phyloP scores from a whole-genome alignment of 2,329 filamentous ascomycete species.

The Claviceps monticola region DNA sequence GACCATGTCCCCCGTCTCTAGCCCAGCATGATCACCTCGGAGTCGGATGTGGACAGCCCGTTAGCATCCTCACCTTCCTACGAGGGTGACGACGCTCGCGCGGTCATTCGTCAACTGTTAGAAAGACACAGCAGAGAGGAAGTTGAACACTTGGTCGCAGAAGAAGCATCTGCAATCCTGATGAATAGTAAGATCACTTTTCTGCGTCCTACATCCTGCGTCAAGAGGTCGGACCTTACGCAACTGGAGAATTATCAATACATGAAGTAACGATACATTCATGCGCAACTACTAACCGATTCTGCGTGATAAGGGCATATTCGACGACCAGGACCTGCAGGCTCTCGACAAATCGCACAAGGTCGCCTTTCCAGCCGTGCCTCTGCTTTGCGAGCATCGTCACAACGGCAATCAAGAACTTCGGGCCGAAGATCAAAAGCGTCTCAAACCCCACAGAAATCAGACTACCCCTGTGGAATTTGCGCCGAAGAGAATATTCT shows the following conservation, averaged over 20 bases:
- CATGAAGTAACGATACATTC: not conserved
- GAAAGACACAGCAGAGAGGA: constrained; percentile 6
- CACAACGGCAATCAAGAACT: not conserved
- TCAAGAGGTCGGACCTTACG: not conserved
- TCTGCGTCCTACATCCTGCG: not conserved
- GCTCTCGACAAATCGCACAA: not conserved
- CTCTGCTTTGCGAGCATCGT: not conserved
- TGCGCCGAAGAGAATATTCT: constrained; percentile 21
- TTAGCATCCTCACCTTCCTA: constrained; percentile 3
- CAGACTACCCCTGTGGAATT: constrained; percentile 13
- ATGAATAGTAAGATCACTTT: not conserved
- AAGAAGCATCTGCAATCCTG: constrained; percentile 4
- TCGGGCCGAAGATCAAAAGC: not conserved
- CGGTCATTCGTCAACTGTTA: constrained; percentile 6
- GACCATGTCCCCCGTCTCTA: constrained; percentile 9
- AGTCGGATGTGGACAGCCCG: constrained; percentile 8
- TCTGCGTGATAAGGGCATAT: not conserved
- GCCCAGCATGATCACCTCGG: constrained; percentile 9
- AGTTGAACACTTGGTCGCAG: constrained; percentile 7
- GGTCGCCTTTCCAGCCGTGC: not conserved
- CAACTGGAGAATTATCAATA: too few species aligned
- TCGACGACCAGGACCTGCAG: not conserved
- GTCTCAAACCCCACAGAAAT: constrained; percentile 10
- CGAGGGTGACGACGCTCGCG: constrained; percentile 3
- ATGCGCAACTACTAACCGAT: not conserved